Percentiles rank a stretch among this genome's conserved stretches.
phyloP scores from a whole-genome alignment of 1,284 basidiomycete genomes.

The Quambalaria eucalypti region DNA sequence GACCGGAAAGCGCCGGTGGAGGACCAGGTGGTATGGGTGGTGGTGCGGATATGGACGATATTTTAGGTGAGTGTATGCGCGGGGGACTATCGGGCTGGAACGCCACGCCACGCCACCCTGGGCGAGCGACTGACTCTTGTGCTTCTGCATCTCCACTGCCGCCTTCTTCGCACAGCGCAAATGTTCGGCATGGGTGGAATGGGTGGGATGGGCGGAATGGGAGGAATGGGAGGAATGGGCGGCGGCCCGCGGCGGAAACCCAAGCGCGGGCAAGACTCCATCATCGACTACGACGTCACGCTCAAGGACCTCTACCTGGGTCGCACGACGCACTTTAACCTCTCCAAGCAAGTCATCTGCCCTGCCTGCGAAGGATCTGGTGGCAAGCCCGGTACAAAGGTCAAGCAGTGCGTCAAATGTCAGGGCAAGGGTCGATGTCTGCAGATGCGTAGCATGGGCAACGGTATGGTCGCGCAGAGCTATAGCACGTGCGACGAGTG shows the following conservation, averaged over 20 bases:
- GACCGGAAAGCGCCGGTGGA: constrained; percentile 21
- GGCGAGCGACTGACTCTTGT: not conserved
- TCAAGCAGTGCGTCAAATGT: constrained; percentile 70
- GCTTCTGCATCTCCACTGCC: not conserved
- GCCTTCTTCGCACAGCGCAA: constrained; percentile 1
- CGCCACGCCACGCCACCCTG: not conserved
- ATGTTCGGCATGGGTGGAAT: constrained; percentile 26
- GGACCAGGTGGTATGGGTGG: constrained; percentile 17
- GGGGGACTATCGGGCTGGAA: not conserved
- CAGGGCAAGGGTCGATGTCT: constrained; percentile 70
- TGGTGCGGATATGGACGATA: constrained; percentile 32
- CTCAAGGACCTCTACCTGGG: constrained; percentile 89
- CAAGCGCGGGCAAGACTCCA: constrained; percentile 25
- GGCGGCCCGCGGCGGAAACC: constrained; percentile 47
- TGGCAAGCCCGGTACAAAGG: constrained; percentile 67
- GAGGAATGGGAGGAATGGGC: constrained; percentile 22
- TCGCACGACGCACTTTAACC: constrained; percentile 75
- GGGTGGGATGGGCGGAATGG: constrained; percentile 22
- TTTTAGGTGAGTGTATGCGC: constrained; percentile 25
- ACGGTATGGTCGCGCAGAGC: constrained; percentile 50
- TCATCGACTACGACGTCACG: constrained; percentile 71
- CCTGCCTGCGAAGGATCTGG: constrained; percentile 76
- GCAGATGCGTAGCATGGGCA: constrained; percentile 48
- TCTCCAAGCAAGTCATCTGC: constrained; percentile 78
- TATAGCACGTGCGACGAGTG: constrained; percentile 65